Evolutionary conservation across 2,329 filamentous ascomycete genomes (phyloP).

Genomic region (Aureobasidium sp.): DNA sequence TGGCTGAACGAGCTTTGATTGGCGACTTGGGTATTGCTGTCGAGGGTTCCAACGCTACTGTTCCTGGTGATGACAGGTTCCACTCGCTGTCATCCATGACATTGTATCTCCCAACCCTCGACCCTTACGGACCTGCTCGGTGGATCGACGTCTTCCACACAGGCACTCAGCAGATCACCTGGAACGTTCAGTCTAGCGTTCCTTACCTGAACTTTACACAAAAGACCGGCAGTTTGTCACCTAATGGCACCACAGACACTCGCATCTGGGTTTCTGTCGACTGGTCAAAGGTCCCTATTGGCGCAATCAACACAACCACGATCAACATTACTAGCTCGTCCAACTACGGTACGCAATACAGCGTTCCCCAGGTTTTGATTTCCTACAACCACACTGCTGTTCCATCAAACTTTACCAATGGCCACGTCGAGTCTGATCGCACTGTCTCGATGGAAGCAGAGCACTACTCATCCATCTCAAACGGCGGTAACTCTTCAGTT

Average conservation of each 20-base stretch:
- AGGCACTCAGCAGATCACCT: conserved; percentile 48
- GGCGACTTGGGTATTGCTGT: conserved; percentile 58
- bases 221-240: conserved; percentile 43
- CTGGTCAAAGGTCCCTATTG: conserved; percentile 42
- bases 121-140: conserved; percentile 50
- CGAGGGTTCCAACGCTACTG: conserved; percentile 58
- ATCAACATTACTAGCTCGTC: conserved; percentile 46
- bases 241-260: conserved; percentile 41
- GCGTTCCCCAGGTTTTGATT: conserved; percentile 42
- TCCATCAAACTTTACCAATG: conserved; percentile 46
- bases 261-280: conserved; percentile 51
- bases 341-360: conserved; percentile 37
- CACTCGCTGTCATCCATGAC: conserved; percentile 47
- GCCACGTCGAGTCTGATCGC: conserved; percentile 56
- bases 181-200: conserved; percentile 41
- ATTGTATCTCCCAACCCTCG: conserved; percentile 50
- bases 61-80: conserved; percentile 59
- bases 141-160: conserved; percentile 60
- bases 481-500: conserved; percentile 21
- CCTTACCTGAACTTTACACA: conserved; percentile 48
- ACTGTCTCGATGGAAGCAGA: conserved; percentile 33
- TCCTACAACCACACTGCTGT: conserved; percentile 47
- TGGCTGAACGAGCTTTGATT: conserved; percentile 49
- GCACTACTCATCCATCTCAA: conserved; percentile 25
- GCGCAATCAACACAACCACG: conserved; percentile 33